A percentile compares a stretch with the other conserved stretches of the same genome.
Evolutionary conservation across 768 basidiomycete species (phyloP).

Genomic region (Tubosaeta brunneosetosa): DNA sequence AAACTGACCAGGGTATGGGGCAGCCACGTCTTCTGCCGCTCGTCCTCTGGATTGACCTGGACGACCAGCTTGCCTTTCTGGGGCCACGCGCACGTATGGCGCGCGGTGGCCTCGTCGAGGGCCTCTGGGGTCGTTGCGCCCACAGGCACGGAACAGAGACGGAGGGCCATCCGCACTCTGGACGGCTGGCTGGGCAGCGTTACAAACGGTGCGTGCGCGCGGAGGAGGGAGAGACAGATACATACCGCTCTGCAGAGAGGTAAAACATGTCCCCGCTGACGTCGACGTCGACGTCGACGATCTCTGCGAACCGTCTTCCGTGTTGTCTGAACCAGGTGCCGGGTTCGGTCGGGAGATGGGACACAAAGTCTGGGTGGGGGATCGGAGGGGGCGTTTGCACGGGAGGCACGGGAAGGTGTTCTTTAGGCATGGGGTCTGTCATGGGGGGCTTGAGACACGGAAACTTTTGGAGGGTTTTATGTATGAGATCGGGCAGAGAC

Average conservation of each 20-base stretch:
- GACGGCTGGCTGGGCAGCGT: background rate
- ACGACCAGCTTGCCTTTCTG: slow-evolving; percentile 41
- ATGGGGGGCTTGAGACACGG: slow-evolving; percentile 2
- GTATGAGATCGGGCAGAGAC: slow-evolving; percentile 2
- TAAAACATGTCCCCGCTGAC: slow-evolving; percentile 22
- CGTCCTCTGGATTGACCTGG: slow-evolving; percentile 38
- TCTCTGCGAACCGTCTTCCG: slow-evolving; percentile 16
- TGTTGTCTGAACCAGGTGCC: slow-evolving; percentile 26
- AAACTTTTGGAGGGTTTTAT: slow-evolving; percentile 3
- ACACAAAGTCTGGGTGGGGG: slow-evolving; percentile 5
- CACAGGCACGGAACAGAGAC: slow-evolving; percentile 20
- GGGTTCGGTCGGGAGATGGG: slow-evolving; percentile 15
- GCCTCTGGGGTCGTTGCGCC: background rate
- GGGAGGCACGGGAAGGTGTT: background rate
- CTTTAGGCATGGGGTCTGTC: background rate
- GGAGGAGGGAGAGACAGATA: background rate
- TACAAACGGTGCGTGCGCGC: background rate
- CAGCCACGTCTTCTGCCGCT: slow-evolving; percentile 37
- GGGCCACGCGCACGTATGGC: slow-evolving; percentile 38
- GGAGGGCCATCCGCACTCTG: slow-evolving; percentile 18
- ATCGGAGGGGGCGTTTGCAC: background rate
- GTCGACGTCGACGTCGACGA: slow-evolving; percentile 21
- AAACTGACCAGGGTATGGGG: slow-evolving; percentile 40
- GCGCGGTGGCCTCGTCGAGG: slow-evolving; percentile 9
- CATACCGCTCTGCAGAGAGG: slow-evolving; percentile 14